phyloP scores from a whole-genome alignment of 2,329 filamentous ascomycete species.

The Fusarium coffeatum region DNA sequence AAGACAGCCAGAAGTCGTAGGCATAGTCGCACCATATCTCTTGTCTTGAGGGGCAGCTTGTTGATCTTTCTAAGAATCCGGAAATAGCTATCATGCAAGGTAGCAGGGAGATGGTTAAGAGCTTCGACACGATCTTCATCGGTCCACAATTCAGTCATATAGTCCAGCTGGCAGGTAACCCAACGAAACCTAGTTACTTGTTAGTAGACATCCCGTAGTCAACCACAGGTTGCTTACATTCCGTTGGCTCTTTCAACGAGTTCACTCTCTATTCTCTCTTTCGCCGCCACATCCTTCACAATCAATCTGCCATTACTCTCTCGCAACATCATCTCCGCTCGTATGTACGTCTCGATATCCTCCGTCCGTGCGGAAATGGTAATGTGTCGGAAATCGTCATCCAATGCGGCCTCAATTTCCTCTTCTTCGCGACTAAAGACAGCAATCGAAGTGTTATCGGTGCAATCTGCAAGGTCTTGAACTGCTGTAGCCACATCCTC shows the following conservation, averaged over 20 bases:
- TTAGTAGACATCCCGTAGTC: not conserved
- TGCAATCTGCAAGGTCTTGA: not conserved
- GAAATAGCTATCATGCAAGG: constrained; percentile 5
- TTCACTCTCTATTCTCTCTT: constrained; percentile 1
- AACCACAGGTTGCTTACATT: too few relatives aligned
- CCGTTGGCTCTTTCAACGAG: constrained; percentile 13
- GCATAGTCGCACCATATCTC: constrained; percentile 4
- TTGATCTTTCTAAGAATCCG: constrained; percentile 2
- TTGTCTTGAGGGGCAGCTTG: not conserved
- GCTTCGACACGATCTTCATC: constrained; percentile 20
- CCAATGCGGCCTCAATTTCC: not conserved
- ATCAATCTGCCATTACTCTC: not conserved
- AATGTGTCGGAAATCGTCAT: not conserved
- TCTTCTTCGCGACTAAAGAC: constrained; percentile 16
- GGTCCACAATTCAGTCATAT: constrained; percentile 9
- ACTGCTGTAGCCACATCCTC: not conserved
- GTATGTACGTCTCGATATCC: constrained; percentile 18
- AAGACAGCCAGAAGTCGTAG: constrained; percentile 3
- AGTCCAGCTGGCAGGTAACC: constrained; percentile 33
- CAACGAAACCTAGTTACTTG: constrained; percentile 24
- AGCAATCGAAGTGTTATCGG: not conserved
- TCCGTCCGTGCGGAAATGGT: constrained; percentile 8
- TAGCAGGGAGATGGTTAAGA: not conserved
- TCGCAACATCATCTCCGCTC: constrained; percentile 3
- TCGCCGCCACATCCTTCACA: not conserved